Evolutionary conservation across 129 eudicot species (phyloP), one percentile per base, ranked within the genome.

Genomic region (Apium graveolens): DNA sequence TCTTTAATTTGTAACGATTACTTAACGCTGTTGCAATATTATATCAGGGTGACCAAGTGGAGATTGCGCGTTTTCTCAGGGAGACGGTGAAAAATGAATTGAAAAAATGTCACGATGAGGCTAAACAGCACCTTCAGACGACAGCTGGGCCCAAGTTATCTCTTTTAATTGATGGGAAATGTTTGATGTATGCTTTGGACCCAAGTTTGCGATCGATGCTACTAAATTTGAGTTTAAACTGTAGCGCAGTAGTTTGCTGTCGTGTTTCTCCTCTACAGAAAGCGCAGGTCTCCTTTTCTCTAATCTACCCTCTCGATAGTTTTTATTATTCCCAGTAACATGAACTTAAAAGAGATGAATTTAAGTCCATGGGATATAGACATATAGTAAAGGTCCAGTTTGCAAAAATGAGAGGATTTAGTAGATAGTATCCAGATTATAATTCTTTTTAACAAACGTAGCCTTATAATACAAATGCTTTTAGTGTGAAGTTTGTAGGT

Each of bases 201-300:
- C 96, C 96, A 60, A 90, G 85, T 73, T 78, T 95, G 81, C 92
- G 98, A 49, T 90, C 84, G 66, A 88, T 86, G 82, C 86, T 95
- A 77, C 87, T 95, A 57, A 95, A 84, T 85, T 86, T 95, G 84
- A 95, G 98, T 86, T 82, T 95, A 81, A 95, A 89, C 80, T 95
- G 98, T 84, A 90, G 83, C 75, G 89, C 98, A 62, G 98, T 94
- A 32, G 96, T 94, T 76, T 94, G 98, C 82, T 94, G 98, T 78
- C 92, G 98, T 49, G 98, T 94, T 83, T 94, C 98, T 83, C 98
- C 98, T 71, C 80, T 94, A 69, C 98, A 94, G 81, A 94, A 94
- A 75, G 98, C 98, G 70, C 98, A 94, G 90, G 98, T 90, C 76
- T 75, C 73, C 44, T 76, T 39, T 32, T 26, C 34, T 57, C 27